A percentile compares a stretch with the other conserved stretches of the same genome.
Evolutionary conservation across 768 basidiomycete genomes (phyloP).

Genomic region (Clitopilus passeckerianus): DNA sequence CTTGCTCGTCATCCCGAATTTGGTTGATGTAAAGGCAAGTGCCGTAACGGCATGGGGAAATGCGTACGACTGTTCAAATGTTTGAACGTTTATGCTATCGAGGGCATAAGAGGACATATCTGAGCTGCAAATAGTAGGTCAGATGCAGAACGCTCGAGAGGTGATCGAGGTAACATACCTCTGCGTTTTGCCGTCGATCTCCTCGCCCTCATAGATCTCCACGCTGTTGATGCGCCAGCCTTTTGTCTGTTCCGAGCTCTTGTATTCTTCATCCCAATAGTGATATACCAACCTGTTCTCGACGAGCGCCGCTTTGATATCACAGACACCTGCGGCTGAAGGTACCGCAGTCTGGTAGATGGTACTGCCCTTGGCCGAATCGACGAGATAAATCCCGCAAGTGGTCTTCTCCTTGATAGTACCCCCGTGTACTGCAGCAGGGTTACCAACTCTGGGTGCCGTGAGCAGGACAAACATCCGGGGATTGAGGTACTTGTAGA

Average conservation of each 20-base stretch:
- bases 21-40: slow-evolving; percentile 73
- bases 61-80: slow-evolving; percentile 65
- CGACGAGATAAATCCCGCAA: slow-evolving; percentile 76
- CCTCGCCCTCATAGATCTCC: slow-evolving; percentile 82
- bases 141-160: not conserved
- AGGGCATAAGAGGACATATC: slow-evolving; percentile 14
- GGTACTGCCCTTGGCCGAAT: slow-evolving; percentile 71
- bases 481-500: slow-evolving; percentile 94
- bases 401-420: slow-evolving; percentile 5
- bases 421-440: not conserved
- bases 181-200: slow-evolving; percentile 59
- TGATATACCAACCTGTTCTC: slow-evolving; percentile 96
- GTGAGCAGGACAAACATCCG: slow-evolving; percentile 69
- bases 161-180: slow-evolving; percentile 45
- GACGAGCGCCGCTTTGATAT: slow-evolving; percentile 61
- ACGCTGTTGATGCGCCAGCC: slow-evolving; percentile 75
- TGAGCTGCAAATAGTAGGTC: slow-evolving; percentile 9
- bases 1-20: slow-evolving; percentile 82
- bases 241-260: slow-evolving; percentile 45
- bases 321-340: slow-evolving; percentile 38
- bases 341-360: slow-evolving; percentile 64
- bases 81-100: slow-evolving; percentile 30
- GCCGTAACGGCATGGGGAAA: slow-evolving; percentile 67
- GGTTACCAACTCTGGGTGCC: slow-evolving; percentile 14
- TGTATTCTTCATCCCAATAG: slow-evolving; percentile 64